phyloP scores from a whole-genome alignment of 192 early-diverging fungal genomes.

The Paraglomus brasilianum region DNA sequence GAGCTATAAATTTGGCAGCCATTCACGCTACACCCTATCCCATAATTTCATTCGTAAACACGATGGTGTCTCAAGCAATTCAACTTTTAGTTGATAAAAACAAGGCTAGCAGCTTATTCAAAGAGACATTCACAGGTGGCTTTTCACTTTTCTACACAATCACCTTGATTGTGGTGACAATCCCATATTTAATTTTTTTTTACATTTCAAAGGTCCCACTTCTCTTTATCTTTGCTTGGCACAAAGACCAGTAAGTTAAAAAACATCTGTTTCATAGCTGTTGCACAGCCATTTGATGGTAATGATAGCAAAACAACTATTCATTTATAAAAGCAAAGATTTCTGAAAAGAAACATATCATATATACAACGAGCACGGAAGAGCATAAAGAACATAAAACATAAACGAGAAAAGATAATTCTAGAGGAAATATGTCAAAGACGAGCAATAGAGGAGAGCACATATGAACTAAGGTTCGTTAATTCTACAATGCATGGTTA shows the following conservation, averaged over 20 bases:
- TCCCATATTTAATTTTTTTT: neutral
- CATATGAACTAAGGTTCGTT: neutral
- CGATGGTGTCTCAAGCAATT: too few relatives aligned
- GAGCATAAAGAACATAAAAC: neutral
- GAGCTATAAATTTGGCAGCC: too few relatives aligned
- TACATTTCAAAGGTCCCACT: conserved; percentile 7
- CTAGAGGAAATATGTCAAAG: conserved; percentile 9
- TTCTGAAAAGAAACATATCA: conserved; percentile 25
- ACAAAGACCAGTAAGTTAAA: conserved; percentile 14
- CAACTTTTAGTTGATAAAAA: too few relatives aligned
- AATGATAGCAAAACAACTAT: neutral
- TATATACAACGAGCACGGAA: conserved; percentile 21
- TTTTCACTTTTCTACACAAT: neutral
- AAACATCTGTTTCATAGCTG: neutral
- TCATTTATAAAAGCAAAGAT: conserved; percentile 4
- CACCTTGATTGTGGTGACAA: neutral
- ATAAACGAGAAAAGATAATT: neutral
- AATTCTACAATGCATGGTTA: neutral
- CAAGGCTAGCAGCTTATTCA: conserved; percentile 4
- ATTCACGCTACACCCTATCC: too few relatives aligned
- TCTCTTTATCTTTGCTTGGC: conserved; percentile 18
- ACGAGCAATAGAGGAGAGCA: conserved; percentile 18
- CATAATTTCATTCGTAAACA: too few relatives aligned
- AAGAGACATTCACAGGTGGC: conserved; percentile 27
- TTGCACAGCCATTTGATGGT: neutral